These are phyloP conservation scores for Synchytrium microbalum DNA, from an alignment of 371 early-diverging fungal genomes.

Conservation along the genomic window DNA sequence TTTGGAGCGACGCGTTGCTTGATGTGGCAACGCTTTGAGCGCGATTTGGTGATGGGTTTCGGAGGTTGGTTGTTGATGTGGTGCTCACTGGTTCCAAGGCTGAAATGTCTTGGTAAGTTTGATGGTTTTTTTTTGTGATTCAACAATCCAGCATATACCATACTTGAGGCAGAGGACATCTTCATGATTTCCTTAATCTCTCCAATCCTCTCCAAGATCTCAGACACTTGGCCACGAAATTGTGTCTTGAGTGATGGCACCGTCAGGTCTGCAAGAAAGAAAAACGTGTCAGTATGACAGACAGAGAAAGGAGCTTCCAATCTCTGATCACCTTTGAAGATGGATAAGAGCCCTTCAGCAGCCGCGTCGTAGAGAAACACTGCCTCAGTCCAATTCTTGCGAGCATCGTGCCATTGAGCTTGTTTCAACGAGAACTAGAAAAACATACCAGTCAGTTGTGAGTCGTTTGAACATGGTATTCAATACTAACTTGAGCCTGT, in stretches of 20 bases:
- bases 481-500: background rate
- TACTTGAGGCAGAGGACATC: background rate
- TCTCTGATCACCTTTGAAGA: background rate
- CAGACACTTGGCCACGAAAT: too few relatives aligned
- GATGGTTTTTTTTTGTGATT: background rate
- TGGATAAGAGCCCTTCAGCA: too few relatives aligned
- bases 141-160: too few relatives aligned
- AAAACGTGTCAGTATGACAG: background rate
- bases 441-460: background rate
- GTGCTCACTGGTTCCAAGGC: background rate
- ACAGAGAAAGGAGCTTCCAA: background rate
- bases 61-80: background rate
- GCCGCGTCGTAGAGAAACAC: background rate
- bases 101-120: background rate
- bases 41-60: background rate
- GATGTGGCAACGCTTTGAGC: background rate
- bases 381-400: background rate
- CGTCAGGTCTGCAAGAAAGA: background rate
- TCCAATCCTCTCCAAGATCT: background rate
- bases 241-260: too few relatives aligned
- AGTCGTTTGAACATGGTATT: background rate
- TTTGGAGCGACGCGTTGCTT: background rate
- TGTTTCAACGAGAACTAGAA: slow-evolving; percentile 1
- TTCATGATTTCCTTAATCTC: background rate
- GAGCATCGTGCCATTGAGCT: background rate